A percentile compares a stretch with the other conserved stretches of the same genome.
These are phyloP conservation scores for Neonectria faginata DNA, from an alignment of 2,329 filamentous ascomycete genomes.

Conservation along the genomic window DNA sequence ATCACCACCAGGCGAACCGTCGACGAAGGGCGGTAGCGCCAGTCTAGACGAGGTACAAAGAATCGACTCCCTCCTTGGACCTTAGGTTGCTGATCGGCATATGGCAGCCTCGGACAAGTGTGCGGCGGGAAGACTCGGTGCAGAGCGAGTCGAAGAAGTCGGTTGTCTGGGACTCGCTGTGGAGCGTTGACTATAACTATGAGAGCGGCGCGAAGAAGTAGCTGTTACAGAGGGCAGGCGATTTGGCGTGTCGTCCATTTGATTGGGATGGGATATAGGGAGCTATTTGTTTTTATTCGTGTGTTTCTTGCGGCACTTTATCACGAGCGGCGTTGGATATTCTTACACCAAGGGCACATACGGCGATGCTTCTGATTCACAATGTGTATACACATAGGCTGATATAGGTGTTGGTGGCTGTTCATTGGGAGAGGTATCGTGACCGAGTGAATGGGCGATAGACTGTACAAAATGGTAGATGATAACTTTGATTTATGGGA, in stretches of 20 bases:
- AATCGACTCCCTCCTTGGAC: conserved; percentile 64
- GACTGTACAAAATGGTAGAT: conserved; percentile 17
- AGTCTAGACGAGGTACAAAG: conserved; percentile 65
- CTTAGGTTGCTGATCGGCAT: conserved; percentile 52
- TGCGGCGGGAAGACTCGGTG: conserved; percentile 55
- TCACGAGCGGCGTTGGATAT: conserved; percentile 30
- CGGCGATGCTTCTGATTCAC: conserved; percentile 27
- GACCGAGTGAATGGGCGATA: conserved; percentile 7
- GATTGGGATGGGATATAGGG: neutral
- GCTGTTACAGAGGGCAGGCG: conserved; percentile 17
- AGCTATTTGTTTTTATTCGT: conserved; percentile 13
- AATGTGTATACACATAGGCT: conserved; percentile 22
- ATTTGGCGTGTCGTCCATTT: conserved; percentile 9
- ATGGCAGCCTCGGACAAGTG: conserved; percentile 44
- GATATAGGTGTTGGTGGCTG: conserved; percentile 27
- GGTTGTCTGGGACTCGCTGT: conserved; percentile 71
- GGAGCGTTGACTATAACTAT: conserved; percentile 70
- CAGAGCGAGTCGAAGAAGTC: conserved; percentile 62
- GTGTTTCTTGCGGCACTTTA: conserved; percentile 24
- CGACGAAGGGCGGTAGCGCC: conserved; percentile 37
- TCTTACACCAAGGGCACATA: conserved; percentile 25
- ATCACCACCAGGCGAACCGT: conserved; percentile 44
- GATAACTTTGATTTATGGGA: neutral
- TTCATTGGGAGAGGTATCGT: conserved; percentile 13
- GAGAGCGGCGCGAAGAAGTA: conserved; percentile 55